A percentile compares a stretch with the other conserved stretches of the same genome.
Evolutionary conservation across 2,329 filamentous ascomycete species (phyloP).

Genomic region (Claviceps purpurea): DNA sequence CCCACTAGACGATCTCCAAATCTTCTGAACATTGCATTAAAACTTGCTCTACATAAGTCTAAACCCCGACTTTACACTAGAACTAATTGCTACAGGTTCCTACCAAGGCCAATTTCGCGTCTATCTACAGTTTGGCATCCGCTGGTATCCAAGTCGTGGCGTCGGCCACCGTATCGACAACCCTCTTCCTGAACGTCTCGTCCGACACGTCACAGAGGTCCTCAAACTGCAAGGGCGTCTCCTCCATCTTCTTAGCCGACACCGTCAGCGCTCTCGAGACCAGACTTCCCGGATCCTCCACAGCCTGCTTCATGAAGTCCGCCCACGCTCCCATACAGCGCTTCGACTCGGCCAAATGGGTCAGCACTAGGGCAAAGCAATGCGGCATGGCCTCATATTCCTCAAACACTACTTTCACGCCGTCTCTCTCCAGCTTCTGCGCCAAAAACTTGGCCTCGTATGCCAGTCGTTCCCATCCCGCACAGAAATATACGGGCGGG

Average conservation of each 20-base stretch:
- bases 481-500: conserved; percentile 54
- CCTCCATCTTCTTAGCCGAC: conserved; percentile 37
- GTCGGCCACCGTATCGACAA: conserved; percentile 17
- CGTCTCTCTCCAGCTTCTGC: conserved; percentile 38
- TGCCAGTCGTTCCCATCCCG: conserved; percentile 58
- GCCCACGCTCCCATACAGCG: conserved; percentile 44
- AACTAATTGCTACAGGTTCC: too few relatives aligned
- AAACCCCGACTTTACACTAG: too few relatives aligned
- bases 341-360: conserved; percentile 27
- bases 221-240: conserved; percentile 30
- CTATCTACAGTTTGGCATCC: conserved; percentile 17
- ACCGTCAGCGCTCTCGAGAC: conserved; percentile 30
- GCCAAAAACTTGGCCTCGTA: conserved; percentile 55
- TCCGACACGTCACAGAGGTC: conserved; percentile 29
- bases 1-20: too few relatives aligned
- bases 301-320: conserved; percentile 36
- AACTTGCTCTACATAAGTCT: too few relatives aligned
- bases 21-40: too few relatives aligned
- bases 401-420: conserved; percentile 50
- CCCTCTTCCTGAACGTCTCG: conserved; percentile 27
- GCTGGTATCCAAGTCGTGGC: conserved; percentile 4
- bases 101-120: too few relatives aligned
- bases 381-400: conserved; percentile 76
- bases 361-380: conserved; percentile 49
- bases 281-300: conserved; percentile 21